Base-by-base conservation (phyloP, 1,284 basidiomycete genomes). In the Ceratobasidium sp. region DNA sequence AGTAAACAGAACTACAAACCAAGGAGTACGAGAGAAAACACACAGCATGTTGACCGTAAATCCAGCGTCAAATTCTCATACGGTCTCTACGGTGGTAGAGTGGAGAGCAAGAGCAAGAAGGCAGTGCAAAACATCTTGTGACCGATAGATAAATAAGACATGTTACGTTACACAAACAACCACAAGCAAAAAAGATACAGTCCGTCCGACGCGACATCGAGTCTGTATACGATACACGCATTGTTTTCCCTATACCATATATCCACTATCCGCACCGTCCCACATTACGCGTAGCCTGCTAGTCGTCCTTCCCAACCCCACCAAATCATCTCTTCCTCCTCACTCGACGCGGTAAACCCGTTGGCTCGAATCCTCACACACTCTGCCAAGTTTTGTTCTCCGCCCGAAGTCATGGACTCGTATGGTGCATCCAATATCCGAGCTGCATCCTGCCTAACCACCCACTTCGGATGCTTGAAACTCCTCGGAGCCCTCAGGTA, bases 271-370 rank as follows among this genome's bases (percentile, higher is more conserved):
- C 44, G 6, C 10, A 33, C 23, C n/a, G 7, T 7, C 44, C 44
- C 44, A 46, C 44, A 46, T 60, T n/a, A 72, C 18, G 71, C 71
- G 42, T 73, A 73, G 9, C 71, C 71, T 9, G 71, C 71, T 18
- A 73, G 44, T 56, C 60, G 39, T 7, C 71, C 71, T 33, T 73
- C 71, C 71, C 71, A 73, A 18, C 71, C 71, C 71, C 71, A 73
- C 71, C 71, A 73, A 49, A 73, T 73, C 71, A 73, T 73, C 44
- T 63, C 71, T 10, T 44, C 42, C 20, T 44, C 70, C 33, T 60
- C 70, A 26, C 42, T 28, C 28, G 56, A 42, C 20, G 3, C 58
- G 18, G 46, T 15, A 44, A 55, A 26, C 44, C 46, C 56, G 13
- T 61, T 61, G 20, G 71, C 42, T 28, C 23, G 60, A 15, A 73